Percentiles rank a stretch among this genome's conserved stretches.
Conservation (phyloP, 1,284 basidiomycete genomes). For the Bjerkandera adusta region DNA sequence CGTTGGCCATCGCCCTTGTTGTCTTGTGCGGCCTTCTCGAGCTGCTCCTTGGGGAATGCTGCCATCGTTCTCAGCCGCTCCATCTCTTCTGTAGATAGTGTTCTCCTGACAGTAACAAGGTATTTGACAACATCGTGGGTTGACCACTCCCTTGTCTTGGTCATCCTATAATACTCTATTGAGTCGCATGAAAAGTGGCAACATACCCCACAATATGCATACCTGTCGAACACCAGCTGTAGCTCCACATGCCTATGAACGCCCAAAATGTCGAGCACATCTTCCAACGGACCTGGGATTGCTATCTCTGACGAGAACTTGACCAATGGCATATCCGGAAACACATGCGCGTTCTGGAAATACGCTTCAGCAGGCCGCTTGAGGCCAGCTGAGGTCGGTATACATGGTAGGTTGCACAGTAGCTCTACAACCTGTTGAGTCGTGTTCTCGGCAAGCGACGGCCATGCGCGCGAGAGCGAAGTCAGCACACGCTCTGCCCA, state of each 20-base stretch:
- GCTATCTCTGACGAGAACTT: slow-evolving; percentile 64
- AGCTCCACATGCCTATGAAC: slow-evolving; percentile 92
- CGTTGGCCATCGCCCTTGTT: slow-evolving; percentile 41
- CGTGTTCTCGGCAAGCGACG: slow-evolving; percentile 56
- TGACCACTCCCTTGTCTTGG: slow-evolving; percentile 83
- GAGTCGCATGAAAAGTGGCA: no score
- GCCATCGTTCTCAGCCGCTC: slow-evolving; percentile 76
- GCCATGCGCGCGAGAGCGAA: slow-evolving; percentile 77
- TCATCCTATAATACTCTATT: slow-evolving; percentile 56
- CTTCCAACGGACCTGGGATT: slow-evolving; percentile 79
- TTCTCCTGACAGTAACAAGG: slow-evolving; percentile 81
- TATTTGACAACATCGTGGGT: slow-evolving; percentile 80
- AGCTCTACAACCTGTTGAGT: slow-evolving; percentile 58
- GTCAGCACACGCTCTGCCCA: slow-evolving; percentile 86
- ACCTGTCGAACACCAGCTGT: slow-evolving; percentile 85
- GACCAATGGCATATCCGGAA: slow-evolving; percentile 86
- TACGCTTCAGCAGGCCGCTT: slow-evolving; percentile 79
- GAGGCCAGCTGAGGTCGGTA: slow-evolving; percentile 85
- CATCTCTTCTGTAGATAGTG: slow-evolving; percentile 68
- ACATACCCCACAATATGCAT: slow-evolving; percentile 17
- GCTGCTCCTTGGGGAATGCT: slow-evolving; percentile 75
- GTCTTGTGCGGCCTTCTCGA: slow-evolving; percentile 20
- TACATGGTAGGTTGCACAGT: slow-evolving; percentile 67
- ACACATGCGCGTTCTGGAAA: slow-evolving; percentile 86
- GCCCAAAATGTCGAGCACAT: slow-evolving; percentile 75